A percentile compares a stretch with the other conserved stretches of the same genome.
Evolutionary conservation across 495 filamentous ascomycete species (phyloP).

Genomic region (Podospora australis): DNA sequence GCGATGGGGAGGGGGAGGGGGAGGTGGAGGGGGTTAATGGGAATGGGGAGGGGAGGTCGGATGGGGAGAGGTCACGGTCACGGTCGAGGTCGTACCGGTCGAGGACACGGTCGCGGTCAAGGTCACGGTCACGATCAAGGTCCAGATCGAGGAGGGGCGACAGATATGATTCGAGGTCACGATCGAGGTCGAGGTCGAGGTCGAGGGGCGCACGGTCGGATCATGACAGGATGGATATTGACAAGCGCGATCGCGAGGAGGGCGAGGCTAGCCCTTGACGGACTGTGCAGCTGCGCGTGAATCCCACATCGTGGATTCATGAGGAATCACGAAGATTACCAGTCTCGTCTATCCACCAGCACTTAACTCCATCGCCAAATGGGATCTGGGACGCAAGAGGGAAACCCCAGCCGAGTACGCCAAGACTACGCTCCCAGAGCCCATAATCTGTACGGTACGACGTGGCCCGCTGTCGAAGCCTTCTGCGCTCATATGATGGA

Average conservation of each 20-base stretch:
- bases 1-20: slow-evolving; percentile 24
- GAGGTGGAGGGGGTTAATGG: slow-evolving; percentile 24
- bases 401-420: neutral
- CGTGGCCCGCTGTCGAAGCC: too few species aligned
- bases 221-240: slow-evolving; percentile 32
- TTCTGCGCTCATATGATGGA: neutral
- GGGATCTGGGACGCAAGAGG: neutral
- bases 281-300: neutral
- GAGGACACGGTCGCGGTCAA: slow-evolving; percentile 21
- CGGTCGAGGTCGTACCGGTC: slow-evolving; percentile 7
- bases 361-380: too few species aligned
- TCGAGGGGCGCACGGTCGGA: slow-evolving; percentile 14
- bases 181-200: slow-evolving; percentile 5
- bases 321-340: neutral
- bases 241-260: slow-evolving; percentile 9
- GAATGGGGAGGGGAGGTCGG: slow-evolving; percentile 17
- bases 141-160: slow-evolving; percentile 23
- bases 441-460: too few species aligned
- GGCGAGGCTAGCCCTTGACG: slow-evolving; percentile 8
- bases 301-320: neutral
- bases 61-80: slow-evolving; percentile 5
- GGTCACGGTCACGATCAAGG: slow-evolving; percentile 13
- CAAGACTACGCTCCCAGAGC: neutral
- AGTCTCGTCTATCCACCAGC: too few species aligned
- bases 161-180: slow-evolving; percentile 10